A percentile compares a stretch with the other conserved stretches of the same genome.
Conservation (phyloP, 768 basidiomycete species). For the Lactarius hengduanensis region DNA sequence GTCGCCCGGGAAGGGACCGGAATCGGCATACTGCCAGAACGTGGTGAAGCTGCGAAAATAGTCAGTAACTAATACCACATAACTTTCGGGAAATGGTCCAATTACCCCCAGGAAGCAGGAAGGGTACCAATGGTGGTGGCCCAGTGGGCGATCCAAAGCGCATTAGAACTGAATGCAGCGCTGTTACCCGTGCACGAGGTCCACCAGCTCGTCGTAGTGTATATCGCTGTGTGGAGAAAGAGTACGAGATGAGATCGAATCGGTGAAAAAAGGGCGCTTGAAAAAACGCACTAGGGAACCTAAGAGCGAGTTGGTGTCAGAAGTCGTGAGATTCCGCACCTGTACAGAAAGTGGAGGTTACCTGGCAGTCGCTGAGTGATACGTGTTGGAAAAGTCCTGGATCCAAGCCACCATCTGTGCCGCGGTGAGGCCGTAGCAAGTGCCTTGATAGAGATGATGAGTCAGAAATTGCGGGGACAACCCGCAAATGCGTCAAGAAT, state of each 20-base stretch:
- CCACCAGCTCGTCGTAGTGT: no score
- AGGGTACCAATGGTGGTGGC: no score
- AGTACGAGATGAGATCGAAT: neutral
- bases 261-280: neutral
- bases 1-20: no score
- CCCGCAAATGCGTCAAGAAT: no score
- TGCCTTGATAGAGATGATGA: neutral
- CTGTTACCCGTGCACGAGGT: no score
- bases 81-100: no score
- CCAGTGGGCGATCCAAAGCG: no score
- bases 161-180: conserved; percentile 33
- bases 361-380: conserved; percentile 48
- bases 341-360: conserved; percentile 31
- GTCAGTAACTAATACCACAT: no score
- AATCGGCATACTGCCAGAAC: no score
- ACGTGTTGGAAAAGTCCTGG: conserved; percentile 55
- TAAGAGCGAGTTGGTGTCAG: neutral
- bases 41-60: neutral
- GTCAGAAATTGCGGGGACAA: neutral
- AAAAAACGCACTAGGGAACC: conserved; percentile 27
- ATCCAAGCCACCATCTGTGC: conserved; percentile 65
- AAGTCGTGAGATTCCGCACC: neutral
- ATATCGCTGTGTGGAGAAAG: no score
- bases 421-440: conserved; percentile 32
- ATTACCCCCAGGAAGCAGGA: no score